These are phyloP conservation scores for Aureobasidium pullulans DNA, from an alignment of 2,329 filamentous ascomycete genomes.

Conservation along the genomic window DNA sequence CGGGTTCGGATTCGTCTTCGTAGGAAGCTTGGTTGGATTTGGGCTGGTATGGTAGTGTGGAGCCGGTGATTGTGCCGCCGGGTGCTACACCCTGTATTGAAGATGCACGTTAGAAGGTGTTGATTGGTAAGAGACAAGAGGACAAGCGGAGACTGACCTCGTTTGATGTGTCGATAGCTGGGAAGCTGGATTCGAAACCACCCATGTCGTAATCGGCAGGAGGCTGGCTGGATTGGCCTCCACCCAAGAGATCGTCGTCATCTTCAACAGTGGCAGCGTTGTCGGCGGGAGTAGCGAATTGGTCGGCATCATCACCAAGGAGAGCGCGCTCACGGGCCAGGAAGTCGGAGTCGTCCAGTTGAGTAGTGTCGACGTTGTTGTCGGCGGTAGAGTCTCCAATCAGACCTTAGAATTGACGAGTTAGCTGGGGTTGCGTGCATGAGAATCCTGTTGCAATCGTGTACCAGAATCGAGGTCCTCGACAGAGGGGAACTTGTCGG, in stretches of 20 bases:
- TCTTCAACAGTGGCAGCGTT: slow-evolving; percentile 55
- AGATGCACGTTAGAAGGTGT: neutral
- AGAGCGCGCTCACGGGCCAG: slow-evolving; percentile 82
- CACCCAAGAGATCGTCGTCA: slow-evolving; percentile 54
- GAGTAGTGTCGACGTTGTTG: slow-evolving; percentile 40
- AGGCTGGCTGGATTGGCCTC: slow-evolving; percentile 34
- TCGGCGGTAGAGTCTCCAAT: slow-evolving; percentile 52
- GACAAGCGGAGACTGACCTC: slow-evolving; percentile 46
- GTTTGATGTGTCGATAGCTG: slow-evolving; percentile 67
- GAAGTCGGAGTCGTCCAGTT: slow-evolving; percentile 67
- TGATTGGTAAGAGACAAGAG: neutral
- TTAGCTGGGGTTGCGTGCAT: slow-evolving; percentile 15
- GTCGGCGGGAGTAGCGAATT: slow-evolving; percentile 76
- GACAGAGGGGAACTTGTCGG: slow-evolving; percentile 46
- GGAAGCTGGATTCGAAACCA: slow-evolving; percentile 83
- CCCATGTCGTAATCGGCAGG: slow-evolving; percentile 43
- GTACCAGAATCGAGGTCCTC: slow-evolving; percentile 47
- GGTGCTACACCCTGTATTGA: slow-evolving; percentile 58
- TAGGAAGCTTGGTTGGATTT: slow-evolving; percentile 39
- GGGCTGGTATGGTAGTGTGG: slow-evolving; percentile 49
- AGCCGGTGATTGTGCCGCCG: slow-evolving; percentile 73
- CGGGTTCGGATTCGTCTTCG: slow-evolving; percentile 74
- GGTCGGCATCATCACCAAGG: slow-evolving; percentile 86
- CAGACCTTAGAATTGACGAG: slow-evolving; percentile 48
- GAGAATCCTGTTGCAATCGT: slow-evolving; percentile 16